Evolutionary conservation across 176 grass and related monocot species (phyloP).

Genomic region (Hordeum vulgare): MorexV3_pseudomolecules_assembly NC_058522.1:555443629-555444128

Average conservation of each 20-base stretch:
- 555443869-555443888: slow-evolving; percentile 12
- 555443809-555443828: not conserved
- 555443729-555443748: not conserved
- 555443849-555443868: slow-evolving; percentile 9
- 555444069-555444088: not conserved
- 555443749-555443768: not conserved
- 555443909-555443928: not conserved
- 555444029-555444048: not conserved
- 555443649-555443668: not conserved
- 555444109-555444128: too few relatives aligned
- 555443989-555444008: slow-evolving; percentile 62
- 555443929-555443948: not conserved
- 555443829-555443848: not conserved
- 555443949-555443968: slow-evolving; percentile 51
- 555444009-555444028: not conserved
- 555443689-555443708: not conserved
- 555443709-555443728: not conserved
- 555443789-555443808: not conserved
- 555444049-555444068: not conserved
- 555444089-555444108: not conserved
- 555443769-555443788: not conserved
- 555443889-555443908: not conserved
- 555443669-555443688: not conserved
- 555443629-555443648: not conserved
- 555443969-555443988: slow-evolving; percentile 58